Evolutionary conservation across 2,329 filamentous ascomycete species (phyloP).

Genomic region (Macrophomina tecta): DNA sequence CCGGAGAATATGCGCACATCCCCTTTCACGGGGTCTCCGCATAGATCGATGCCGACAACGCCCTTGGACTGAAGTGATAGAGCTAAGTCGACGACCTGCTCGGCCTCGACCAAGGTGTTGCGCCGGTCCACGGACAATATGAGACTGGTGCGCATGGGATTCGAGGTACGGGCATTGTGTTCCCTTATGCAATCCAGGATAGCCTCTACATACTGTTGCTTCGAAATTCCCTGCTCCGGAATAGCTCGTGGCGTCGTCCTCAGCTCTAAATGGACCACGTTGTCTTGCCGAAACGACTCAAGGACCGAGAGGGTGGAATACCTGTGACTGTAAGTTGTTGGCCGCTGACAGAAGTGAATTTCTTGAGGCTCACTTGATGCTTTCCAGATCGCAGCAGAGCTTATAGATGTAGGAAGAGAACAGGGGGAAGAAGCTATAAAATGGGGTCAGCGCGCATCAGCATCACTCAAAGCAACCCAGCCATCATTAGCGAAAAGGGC

Average conservation of each 20-base stretch:
- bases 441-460: neutral
- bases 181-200: constrained; percentile 68
- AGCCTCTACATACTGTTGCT: constrained; percentile 67
- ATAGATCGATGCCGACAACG: constrained; percentile 78
- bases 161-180: constrained; percentile 51
- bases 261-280: constrained; percentile 78
- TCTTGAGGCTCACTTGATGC: constrained; percentile 62
- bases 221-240: constrained; percentile 59
- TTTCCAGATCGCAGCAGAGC: constrained; percentile 68
- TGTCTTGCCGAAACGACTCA: constrained; percentile 67
- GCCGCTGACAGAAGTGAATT: constrained; percentile 19
- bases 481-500: neutral
- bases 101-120: constrained; percentile 63
- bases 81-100: constrained; percentile 69
- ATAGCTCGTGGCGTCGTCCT: constrained; percentile 77
- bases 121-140: constrained; percentile 79
- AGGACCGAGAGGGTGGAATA: constrained; percentile 68
- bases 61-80: constrained; percentile 58
- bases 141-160: constrained; percentile 64
- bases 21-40: constrained; percentile 73
- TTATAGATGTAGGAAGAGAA: constrained; percentile 82
- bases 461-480: neutral
- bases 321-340: constrained; percentile 45
- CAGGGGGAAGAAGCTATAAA: constrained; percentile 71
- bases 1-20: constrained; percentile 65